These are phyloP conservation scores for Termitomyces bulborhizus DNA, from an alignment of 768 basidiomycete species.

Conservation along the genomic window DNA sequence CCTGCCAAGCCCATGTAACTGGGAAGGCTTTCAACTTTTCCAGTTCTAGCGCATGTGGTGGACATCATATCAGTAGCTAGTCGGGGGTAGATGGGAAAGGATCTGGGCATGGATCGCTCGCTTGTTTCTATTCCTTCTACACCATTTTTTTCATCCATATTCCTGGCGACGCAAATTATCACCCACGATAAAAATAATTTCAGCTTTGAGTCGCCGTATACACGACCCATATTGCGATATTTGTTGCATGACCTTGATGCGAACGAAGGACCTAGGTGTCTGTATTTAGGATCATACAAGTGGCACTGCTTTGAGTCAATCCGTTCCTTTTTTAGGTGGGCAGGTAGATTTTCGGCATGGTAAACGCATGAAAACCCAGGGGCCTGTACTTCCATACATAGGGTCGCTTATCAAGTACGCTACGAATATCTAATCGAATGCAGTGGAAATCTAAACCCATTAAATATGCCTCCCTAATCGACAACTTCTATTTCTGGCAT, in stretches of 20 bases:
- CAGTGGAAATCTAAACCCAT: too few relatives aligned
- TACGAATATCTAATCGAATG: too few relatives aligned
- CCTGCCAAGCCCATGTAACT: conserved; percentile 81
- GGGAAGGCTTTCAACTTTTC: not conserved
- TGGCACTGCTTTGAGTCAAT: too few relatives aligned
- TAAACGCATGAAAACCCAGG: too few relatives aligned
- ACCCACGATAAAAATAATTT: not conserved
- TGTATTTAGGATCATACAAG: too few relatives aligned
- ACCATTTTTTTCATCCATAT: not conserved
- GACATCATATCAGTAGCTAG: not conserved
- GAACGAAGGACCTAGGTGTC: not conserved
- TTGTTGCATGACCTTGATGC: not conserved
- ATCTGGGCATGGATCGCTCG: not conserved
- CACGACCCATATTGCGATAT: not conserved
- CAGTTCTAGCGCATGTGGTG: not conserved
- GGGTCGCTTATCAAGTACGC: too few relatives aligned
- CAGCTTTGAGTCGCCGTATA: too few relatives aligned
- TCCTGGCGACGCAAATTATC: not conserved
- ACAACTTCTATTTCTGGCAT: too few relatives aligned
- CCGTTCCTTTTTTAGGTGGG: too few relatives aligned
- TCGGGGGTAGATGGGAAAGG: not conserved
- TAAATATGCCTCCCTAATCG: too few relatives aligned
- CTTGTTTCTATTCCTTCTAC: conserved; percentile 9
- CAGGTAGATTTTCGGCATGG: too few relatives aligned
- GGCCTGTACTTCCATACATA: too few relatives aligned